Evolutionary conservation across 2,329 filamentous ascomycete species (phyloP).

Genomic region (Hysterium pulicare): DNA sequence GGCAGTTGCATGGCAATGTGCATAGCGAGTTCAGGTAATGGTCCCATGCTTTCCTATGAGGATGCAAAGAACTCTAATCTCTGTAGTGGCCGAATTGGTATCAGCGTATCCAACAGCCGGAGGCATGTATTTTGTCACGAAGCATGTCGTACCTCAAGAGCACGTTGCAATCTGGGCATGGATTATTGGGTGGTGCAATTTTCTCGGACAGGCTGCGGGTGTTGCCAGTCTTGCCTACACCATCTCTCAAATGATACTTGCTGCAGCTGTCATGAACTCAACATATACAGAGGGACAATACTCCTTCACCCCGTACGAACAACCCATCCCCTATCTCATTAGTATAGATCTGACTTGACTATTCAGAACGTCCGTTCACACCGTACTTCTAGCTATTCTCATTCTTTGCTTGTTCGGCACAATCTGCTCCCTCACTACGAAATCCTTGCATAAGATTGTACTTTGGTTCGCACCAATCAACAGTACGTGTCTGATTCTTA

Average conservation of each 20-base stretch:
- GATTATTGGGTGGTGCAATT: conserved; percentile 66
- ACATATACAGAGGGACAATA: conserved; percentile 49
- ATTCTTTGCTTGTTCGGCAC: conserved; percentile 55
- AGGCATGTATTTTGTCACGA: conserved; percentile 67
- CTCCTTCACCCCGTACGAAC: conserved; percentile 55
- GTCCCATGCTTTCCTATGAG: neutral
- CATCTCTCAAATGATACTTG: conserved; percentile 62
- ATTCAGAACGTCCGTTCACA: conserved; percentile 54
- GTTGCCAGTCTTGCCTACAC: conserved; percentile 62
- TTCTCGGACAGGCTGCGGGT: conserved; percentile 61
- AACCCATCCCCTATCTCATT: neutral
- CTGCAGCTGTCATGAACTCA: conserved; percentile 61
- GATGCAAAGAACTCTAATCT: conserved; percentile 8
- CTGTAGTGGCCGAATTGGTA: conserved; percentile 59
- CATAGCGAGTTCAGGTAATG: conserved; percentile 57
- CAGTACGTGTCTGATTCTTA: conserved; percentile 34
- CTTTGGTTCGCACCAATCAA: conserved; percentile 67
- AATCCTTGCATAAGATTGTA: conserved; percentile 57
- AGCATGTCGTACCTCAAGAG: conserved; percentile 59
- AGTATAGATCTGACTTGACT: conserved; percentile 6
- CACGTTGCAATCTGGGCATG: conserved; percentile 62
- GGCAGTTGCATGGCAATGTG: conserved; percentile 63
- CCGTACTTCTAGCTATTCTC: conserved; percentile 56
- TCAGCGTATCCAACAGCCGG: conserved; percentile 65
- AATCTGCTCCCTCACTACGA: conserved; percentile 62